Evolutionary conservation across 2,329 filamentous ascomycete species (phyloP), one percentile per base, ranked within the genome.

Genomic region (Cercospora sojina): DNA sequence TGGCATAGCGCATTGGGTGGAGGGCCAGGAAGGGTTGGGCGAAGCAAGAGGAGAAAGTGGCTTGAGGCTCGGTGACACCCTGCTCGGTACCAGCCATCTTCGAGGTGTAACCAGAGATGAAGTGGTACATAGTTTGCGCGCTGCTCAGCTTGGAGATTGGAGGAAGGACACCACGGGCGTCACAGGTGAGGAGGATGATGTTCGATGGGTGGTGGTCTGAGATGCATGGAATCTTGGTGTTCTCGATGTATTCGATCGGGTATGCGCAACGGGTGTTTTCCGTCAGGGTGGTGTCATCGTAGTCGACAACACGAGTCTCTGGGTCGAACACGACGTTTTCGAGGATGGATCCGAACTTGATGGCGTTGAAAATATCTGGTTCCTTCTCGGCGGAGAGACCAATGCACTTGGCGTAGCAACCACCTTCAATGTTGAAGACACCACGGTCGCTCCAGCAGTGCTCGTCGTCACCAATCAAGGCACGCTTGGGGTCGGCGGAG

Each of bases 71-170:
- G 9, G 91, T 96, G 72, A 99, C 89, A 77, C 95, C 95, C 72
- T 97, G 92, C 84, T 99, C 95, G 35, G 95, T 99, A 77, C 95
- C 95, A 72, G 95, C 95, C 95, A 99, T 99, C 90, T 99, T 99
- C 79, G 94, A 98, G 71, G 95, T 99, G 87, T 99, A 99, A 75
- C 95, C 95, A 18, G 92, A 96, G 83, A 99, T 99, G 89, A 99
- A 99, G 87, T 99, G 95, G 90, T 98, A 99, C 94, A 99, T 98
- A 81, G 93, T 97, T 85, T 98, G 95, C 76, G 92, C 88, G 71
- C 90, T 88, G 85, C 91, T 89, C 79, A 99, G 90, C 87, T 98
- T 98, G 76, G 93, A 97, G 83, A 99, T 98, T 58, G 95, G 95
- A 65, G 95, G 95, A 64, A 99, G 89, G 59, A 99, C 95, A 85